phyloP scores from a whole-genome alignment of 73 alveolate genomes.

The Tetrahymena malaccensis region DNA sequence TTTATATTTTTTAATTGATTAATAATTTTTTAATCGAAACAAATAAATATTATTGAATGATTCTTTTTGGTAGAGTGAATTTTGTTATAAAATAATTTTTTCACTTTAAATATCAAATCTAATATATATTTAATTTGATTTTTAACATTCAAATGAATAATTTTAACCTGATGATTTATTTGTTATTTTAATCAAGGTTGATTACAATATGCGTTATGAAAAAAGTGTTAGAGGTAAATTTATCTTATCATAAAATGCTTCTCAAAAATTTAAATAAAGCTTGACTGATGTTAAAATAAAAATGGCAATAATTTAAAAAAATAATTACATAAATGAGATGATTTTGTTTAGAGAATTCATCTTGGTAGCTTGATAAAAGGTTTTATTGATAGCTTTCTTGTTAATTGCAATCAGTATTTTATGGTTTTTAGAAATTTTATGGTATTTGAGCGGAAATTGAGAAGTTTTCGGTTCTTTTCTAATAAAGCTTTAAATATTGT shows the following conservation, averaged over 20 bases:
- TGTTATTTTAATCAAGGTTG: too few species aligned
- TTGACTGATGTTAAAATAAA: too few species aligned
- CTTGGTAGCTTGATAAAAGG: background rate
- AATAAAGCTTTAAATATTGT: background rate
- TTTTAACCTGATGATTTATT: too few species aligned
- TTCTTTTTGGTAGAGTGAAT: background rate
- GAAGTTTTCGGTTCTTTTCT: background rate
- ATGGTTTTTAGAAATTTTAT: background rate
- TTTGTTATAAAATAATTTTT: too few species aligned
- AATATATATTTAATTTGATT: too few species aligned
- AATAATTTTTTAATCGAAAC: too few species aligned
- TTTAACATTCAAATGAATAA: too few species aligned
- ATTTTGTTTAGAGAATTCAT: background rate
- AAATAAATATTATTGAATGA: too few species aligned
- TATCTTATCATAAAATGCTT: too few species aligned
- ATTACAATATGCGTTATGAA: too few species aligned
- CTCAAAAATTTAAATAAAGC: background rate
- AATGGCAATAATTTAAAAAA: background rate
- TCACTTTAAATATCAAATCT: too few species aligned
- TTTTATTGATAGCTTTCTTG: background rate
- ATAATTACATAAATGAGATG: background rate
- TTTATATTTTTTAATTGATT: background rate
- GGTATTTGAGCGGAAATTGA: background rate
- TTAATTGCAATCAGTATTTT: background rate
- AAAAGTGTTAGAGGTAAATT: too few species aligned